phyloP scores from a whole-genome alignment of 768 basidiomycete genomes.

The Ramaria sp. region DNA sequence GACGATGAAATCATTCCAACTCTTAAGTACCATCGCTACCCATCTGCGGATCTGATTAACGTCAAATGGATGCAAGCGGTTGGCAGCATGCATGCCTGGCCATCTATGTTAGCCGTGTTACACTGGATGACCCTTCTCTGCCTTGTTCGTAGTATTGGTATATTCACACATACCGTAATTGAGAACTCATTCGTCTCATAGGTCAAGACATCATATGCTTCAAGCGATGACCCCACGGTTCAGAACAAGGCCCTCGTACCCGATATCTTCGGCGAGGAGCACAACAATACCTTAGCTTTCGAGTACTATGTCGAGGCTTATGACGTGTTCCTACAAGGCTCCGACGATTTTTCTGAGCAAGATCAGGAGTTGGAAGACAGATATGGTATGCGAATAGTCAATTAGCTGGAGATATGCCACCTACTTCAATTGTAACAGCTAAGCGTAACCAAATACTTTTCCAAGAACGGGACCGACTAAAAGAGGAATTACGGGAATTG shows the following conservation, averaged over 20 bases:
- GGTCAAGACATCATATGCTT: constrained; percentile 1
- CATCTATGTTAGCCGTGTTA: constrained; percentile 71
- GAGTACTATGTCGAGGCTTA: constrained; percentile 64
- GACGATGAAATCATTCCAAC: constrained; percentile 80
- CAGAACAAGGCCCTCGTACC: constrained; percentile 51
- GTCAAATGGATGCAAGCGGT: constrained; percentile 82
- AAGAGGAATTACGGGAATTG: constrained; percentile 42
- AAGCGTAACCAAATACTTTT: constrained; percentile 63
- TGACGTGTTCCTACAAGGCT: constrained; percentile 50
- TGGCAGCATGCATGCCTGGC: constrained; percentile 90
- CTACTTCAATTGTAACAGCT: constrained; percentile 26
- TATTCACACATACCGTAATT: neutral
- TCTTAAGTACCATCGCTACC: constrained; percentile 71
- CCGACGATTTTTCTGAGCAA: constrained; percentile 59
- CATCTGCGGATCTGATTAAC: constrained; percentile 67
- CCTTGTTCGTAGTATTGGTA: constrained; percentile 40
- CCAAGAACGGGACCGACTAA: constrained; percentile 28
- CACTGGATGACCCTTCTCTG: constrained; percentile 88
- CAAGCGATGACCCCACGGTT: constrained; percentile 53
- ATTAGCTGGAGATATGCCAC: constrained; percentile 6
- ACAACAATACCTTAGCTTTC: constrained; percentile 71
- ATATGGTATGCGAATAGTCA: constrained; percentile 44
- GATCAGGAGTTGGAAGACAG: constrained; percentile 62
- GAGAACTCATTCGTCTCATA: neutral
- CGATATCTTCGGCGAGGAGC: constrained; percentile 67